These are phyloP conservation scores for Cyclotella atomus DNA, from an alignment of 108 stramenopile species.

Conservation along the genomic window DNA sequence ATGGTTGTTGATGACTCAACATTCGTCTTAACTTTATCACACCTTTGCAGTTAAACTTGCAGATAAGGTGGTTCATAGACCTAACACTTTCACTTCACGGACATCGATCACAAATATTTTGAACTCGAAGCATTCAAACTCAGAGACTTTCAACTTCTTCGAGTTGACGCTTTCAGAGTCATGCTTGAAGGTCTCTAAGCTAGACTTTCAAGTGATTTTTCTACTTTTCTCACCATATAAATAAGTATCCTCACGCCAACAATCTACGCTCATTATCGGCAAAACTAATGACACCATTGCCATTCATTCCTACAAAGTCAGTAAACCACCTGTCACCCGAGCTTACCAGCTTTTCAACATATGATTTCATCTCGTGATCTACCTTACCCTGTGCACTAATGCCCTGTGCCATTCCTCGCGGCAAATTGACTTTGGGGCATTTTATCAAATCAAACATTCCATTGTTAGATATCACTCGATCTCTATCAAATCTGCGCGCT, in stretches of 20 bases:
- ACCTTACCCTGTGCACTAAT: constrained; percentile 47
- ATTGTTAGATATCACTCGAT: constrained; percentile 34
- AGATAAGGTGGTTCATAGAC: too few species aligned
- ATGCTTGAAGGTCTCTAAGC: too few species aligned
- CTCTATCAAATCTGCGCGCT: constrained; percentile 66
- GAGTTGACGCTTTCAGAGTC: too few species aligned
- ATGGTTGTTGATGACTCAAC: too few species aligned
- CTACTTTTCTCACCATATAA: too few species aligned
- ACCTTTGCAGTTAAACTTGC: too few species aligned
- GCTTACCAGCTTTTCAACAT: constrained; percentile 54
- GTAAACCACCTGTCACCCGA: constrained; percentile 56
- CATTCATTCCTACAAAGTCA: constrained; percentile 61
- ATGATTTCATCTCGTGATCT: constrained; percentile 52
- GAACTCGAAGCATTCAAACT: too few species aligned
- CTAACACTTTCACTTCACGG: too few species aligned
- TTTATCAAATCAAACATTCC: constrained; percentile 40
- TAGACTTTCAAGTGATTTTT: too few species aligned
- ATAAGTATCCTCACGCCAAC: constrained; percentile 58
- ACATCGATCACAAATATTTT: too few species aligned
- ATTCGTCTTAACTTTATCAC: too few species aligned
- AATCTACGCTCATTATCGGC: constrained; percentile 48
- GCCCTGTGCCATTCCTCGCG: constrained; percentile 51
- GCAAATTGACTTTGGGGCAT: constrained; percentile 52
- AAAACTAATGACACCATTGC: constrained; percentile 60
- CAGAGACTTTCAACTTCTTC: too few species aligned